These are phyloP conservation scores for Pyrenochaeta sp. DNA, from an alignment of 2,329 filamentous ascomycete genomes.

Conservation along the genomic window DNA sequence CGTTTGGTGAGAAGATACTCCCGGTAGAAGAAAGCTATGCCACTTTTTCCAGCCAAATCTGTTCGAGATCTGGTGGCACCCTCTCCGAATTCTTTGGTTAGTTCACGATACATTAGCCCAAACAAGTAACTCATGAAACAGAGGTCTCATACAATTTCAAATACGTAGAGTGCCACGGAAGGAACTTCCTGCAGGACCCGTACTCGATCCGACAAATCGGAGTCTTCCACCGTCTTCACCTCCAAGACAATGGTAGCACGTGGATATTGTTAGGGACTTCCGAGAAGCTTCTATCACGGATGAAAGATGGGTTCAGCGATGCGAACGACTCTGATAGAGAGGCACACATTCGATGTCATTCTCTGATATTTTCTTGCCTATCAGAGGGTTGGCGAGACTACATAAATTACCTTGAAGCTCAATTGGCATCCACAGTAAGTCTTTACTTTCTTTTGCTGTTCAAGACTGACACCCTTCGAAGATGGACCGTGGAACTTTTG, in stretches of 20 bases:
- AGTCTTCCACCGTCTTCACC: not conserved
- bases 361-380: not conserved
- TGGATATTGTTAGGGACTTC: not conserved
- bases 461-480: not conserved
- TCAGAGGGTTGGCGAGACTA: not conserved
- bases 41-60: not conserved
- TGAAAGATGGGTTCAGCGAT: not conserved
- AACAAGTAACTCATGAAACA: not conserved
- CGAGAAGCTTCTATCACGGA: not conserved
- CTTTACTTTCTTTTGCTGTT: not conserved
- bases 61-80: not conserved
- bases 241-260: not conserved
- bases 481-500: not conserved
- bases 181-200: not conserved
- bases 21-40: not conserved
- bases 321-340: not conserved
- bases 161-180: not conserved
- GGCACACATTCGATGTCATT: not conserved
- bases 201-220: not conserved
- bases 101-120: not conserved
- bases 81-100: not conserved
- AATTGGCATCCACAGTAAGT: not conserved
- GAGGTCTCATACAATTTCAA: not conserved
- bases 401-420: not conserved
- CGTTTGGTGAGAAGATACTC: not conserved